phyloP scores from a whole-genome alignment of 2,329 filamentous ascomycete genomes.

The Calonectria crousiana region DNA sequence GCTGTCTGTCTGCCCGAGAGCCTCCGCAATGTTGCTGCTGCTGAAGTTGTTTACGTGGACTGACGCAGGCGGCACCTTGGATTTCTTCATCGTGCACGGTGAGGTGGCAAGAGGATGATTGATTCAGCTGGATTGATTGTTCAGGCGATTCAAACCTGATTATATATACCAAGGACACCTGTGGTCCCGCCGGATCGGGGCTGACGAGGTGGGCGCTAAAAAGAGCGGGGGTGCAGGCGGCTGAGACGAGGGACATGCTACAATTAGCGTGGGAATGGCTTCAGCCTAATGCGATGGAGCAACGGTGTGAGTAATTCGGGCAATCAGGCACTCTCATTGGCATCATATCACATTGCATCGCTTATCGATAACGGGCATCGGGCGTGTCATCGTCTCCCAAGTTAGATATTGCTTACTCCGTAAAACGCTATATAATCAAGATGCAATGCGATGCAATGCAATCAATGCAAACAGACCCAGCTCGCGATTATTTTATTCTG shows the following conservation, averaged over 20 bases:
- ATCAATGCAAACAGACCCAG: background rate
- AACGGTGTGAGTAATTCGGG: background rate
- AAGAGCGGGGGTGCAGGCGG: background rate
- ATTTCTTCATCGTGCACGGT: background rate
- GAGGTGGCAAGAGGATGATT: background rate
- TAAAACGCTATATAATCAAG: background rate
- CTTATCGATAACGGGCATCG: background rate
- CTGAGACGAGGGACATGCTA: background rate
- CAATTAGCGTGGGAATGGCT: background rate
- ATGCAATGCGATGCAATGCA: background rate
- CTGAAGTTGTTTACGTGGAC: background rate
- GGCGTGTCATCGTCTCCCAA: background rate
- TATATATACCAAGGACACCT: background rate
- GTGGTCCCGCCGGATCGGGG: background rate
- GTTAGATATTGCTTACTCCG: background rate
- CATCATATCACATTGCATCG: too few species aligned
- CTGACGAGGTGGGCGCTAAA: too few species aligned
- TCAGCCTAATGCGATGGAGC: background rate
- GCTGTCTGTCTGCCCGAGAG: constrained; percentile 32
- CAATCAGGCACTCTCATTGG: background rate
- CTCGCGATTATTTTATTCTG: background rate
- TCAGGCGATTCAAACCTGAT: background rate
- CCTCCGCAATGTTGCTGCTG: constrained; percentile 15
- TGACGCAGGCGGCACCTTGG: background rate
- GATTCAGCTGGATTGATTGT: background rate